Conservation (phyloP, 129 eudicot species). For the Scalesia atractyloides region DNA sequence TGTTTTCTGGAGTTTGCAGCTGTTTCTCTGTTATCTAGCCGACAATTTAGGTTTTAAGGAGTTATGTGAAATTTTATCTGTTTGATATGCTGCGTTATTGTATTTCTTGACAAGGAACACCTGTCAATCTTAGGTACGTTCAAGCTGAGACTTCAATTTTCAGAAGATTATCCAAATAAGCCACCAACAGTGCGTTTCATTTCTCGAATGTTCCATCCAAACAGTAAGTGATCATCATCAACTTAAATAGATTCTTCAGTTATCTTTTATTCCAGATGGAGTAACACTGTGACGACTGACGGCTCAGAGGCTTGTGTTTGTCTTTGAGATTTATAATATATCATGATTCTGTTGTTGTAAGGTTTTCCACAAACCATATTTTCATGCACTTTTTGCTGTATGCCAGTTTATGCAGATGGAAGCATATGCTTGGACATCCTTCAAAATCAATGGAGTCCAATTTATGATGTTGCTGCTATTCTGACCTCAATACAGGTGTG, state of each 20-base stretch:
- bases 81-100: conserved; percentile 11
- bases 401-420: conserved; percentile 80
- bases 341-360: conserved; percentile 13
- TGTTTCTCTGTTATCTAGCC: neutral
- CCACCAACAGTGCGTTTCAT: conserved; percentile 84
- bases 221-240: conserved; percentile 51
- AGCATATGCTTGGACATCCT: conserved; percentile 89
- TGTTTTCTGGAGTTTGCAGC: conserved; percentile 20
- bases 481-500: conserved; percentile 81
- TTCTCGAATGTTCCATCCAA: conserved; percentile 84
- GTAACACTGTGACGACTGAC: neutral
- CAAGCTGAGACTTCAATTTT: conserved; percentile 70
- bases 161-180: conserved; percentile 73
- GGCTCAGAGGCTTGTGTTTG: conserved; percentile 15
- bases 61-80: neutral
- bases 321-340: conserved; percentile 12
- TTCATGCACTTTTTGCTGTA: conserved; percentile 10
- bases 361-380: conserved; percentile 2
- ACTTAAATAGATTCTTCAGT: neutral
- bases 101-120: conserved; percentile 14
- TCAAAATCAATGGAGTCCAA: conserved; percentile 97
- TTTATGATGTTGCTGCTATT: conserved; percentile 91
- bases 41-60: neutral
- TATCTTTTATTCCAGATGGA: neutral
- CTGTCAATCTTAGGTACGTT: conserved; percentile 57